Evolutionary conservation across 345 rosid genomes (phyloP), one percentile per base, ranked within the genome.

Genomic region (Citrus medica): DNA sequence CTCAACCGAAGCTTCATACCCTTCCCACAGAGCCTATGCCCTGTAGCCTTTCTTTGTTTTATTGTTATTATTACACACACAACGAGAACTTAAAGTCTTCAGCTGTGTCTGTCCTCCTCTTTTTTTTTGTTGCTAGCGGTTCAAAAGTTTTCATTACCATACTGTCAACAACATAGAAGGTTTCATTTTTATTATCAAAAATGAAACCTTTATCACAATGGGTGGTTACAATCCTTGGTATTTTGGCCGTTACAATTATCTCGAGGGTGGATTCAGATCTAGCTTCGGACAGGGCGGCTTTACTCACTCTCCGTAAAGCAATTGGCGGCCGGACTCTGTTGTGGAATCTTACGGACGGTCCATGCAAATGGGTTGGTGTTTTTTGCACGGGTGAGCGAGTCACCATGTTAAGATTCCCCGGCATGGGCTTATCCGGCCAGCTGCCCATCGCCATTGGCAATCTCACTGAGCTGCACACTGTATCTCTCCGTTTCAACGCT

Each of bases 301-400:
- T 94, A 12, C 55, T 94, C 67, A 78, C 90, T 69, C 91, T 96
- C 69, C 95, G 95, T 19, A 76, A 87, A 27, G 85, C 94, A 19
- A 91, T 94, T 27, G 86, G 84, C 25, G 99, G 99, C 7, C 90
- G 97, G 9, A 84, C 90, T 1, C 87, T 86, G 38, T 89, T 89
- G 46, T 96, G 99, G 99, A 91, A 92, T 70, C 67, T 77, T 6
- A 65, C 92, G 0, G 84, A 85, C n/a, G 77, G 84, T 48, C 93
- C 98, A 0, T 96, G 99, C 70, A 79, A 86, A 0, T 96, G 98
- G 98, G 83, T 84, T 2, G 99, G 99, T 33, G 97, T 96, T 33
- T 32, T 9, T 7, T 96, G 99, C 70, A 70, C 67, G 12, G 66
- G 74, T 13, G 75, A 78, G 76, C 89, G 95, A 10, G 97, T 94